phyloP scores from a whole-genome alignment of 2,329 filamentous ascomycete genomes.

The Alternaria novae-zelandiae region DNA sequence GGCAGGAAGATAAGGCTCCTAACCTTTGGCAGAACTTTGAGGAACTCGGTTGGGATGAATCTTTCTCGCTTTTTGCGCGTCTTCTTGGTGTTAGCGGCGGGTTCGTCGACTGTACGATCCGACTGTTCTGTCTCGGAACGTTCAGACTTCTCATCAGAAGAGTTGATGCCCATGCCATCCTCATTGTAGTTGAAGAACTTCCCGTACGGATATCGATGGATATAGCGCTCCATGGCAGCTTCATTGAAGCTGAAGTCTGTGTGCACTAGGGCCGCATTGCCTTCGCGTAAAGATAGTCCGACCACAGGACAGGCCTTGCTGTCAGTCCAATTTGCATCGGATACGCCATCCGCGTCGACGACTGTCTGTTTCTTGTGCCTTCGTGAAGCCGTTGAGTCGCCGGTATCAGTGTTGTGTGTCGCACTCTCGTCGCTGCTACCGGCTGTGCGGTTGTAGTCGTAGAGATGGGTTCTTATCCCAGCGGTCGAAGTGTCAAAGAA shows the following conservation, averaged over 20 bases:
- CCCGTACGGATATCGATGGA: slow-evolving; percentile 40
- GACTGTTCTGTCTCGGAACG: slow-evolving; percentile 39
- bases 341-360: background rate
- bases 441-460: slow-evolving; percentile 22
- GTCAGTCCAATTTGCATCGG: slow-evolving; percentile 11
- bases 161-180: slow-evolving; percentile 39
- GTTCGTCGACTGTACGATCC: slow-evolving; percentile 25
- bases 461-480: slow-evolving; percentile 32
- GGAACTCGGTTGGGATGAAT: slow-evolving; percentile 42
- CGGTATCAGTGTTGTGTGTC: slow-evolving; percentile 41
- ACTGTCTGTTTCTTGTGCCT: slow-evolving; percentile 22
- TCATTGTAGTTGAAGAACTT: slow-evolving; percentile 47
- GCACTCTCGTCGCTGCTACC: slow-evolving; percentile 36
- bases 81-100: slow-evolving; percentile 16
- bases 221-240: slow-evolving; percentile 43
- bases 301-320: slow-evolving; percentile 35
- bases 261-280: slow-evolving; percentile 24
- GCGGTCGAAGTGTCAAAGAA: slow-evolving; percentile 46
- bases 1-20: slow-evolving; percentile 47
- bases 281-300: slow-evolving; percentile 30
- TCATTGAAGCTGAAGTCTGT: slow-evolving; percentile 42
- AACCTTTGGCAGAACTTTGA: slow-evolving; percentile 42
- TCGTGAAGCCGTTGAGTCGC: slow-evolving; percentile 28
- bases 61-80: slow-evolving; percentile 32
- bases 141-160: slow-evolving; percentile 40